These are phyloP conservation scores for Diaporthe sp. DNA, from an alignment of 2,329 filamentous ascomycete genomes.

Conservation along the genomic window DNA sequence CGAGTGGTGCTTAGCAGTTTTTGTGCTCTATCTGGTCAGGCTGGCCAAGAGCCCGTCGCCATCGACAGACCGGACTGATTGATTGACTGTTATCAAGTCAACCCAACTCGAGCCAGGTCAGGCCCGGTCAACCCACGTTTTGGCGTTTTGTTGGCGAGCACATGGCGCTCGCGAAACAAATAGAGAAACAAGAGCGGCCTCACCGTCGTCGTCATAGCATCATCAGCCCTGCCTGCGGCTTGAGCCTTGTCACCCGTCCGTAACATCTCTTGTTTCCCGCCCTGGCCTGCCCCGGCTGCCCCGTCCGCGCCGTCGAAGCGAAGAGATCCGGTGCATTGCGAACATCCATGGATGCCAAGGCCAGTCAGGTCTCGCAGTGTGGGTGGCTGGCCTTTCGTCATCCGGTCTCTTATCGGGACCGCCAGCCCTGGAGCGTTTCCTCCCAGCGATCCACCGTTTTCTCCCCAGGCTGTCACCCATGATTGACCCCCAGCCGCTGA, in stretches of 20 bases:
- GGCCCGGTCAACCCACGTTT: background rate
- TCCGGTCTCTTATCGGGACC: constrained; percentile 19
- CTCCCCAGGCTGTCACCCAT: constrained; percentile 5
- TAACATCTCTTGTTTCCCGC: constrained; percentile 28
- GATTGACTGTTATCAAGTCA: background rate
- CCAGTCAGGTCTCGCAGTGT: background rate
- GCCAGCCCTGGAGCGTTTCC: constrained; percentile 23
- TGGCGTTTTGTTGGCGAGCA: background rate
- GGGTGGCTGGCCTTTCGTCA: constrained; percentile 23
- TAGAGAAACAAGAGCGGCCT: constrained; percentile 7
- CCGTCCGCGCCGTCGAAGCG: constrained; percentile 17
- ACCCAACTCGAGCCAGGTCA: background rate
- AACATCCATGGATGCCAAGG: constrained; percentile 12
- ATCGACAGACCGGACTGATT: background rate
- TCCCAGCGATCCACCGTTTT: constrained; percentile 20
- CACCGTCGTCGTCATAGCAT: constrained; percentile 14
- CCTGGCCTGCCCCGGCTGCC: constrained; percentile 15
- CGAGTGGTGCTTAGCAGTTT: background rate
- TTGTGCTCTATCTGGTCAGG: background rate
- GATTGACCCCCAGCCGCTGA: constrained; percentile 16
- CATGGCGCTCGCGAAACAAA: constrained; percentile 7
- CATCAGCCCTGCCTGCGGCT: background rate
- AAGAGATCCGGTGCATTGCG: constrained; percentile 16
- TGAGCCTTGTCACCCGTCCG: constrained; percentile 8
- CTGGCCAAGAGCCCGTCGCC: background rate